phyloP scores from a whole-genome alignment of 176 grass and related monocot species.

The Eragrostis nindensis region DNA sequence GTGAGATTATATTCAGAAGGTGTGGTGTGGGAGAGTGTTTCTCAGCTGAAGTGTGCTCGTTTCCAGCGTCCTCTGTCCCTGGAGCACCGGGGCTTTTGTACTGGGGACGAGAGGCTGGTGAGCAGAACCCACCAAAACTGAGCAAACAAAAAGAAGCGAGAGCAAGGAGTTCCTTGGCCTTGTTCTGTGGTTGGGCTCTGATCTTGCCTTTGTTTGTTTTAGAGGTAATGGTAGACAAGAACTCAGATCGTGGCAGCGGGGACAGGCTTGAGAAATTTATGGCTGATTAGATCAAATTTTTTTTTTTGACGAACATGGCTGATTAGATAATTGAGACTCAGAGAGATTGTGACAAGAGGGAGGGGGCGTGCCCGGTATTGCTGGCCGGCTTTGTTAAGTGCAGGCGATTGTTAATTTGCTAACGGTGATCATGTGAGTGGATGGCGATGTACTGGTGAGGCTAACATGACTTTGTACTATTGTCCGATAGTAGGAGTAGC shows the following conservation, averaged over 20 bases:
- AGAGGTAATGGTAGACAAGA: constrained; percentile 39
- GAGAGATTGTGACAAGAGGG: constrained; percentile 18
- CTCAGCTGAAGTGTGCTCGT: constrained; percentile 13
- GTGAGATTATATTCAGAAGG: constrained; percentile 34
- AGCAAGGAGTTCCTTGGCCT: not conserved
- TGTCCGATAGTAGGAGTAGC: not conserved
- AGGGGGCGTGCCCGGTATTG: constrained; percentile 26
- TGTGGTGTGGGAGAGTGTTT: too few relatives aligned
- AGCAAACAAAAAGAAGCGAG: constrained; percentile 34
- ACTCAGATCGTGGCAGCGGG: constrained; percentile 36
- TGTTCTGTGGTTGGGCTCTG: constrained; percentile 23
- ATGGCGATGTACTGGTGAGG: constrained; percentile 30
- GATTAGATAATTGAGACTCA: constrained; percentile 25
- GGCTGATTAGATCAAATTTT: too few relatives aligned
- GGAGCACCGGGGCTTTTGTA: constrained; percentile 47
- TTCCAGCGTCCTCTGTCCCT: not conserved
- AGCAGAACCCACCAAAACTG: constrained; percentile 47
- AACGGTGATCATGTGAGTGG: not conserved
- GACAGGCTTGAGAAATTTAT: constrained; percentile 41
- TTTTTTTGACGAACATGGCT: too few relatives aligned
- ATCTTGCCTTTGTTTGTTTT: constrained; percentile 23
- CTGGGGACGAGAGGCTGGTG: constrained; percentile 16
- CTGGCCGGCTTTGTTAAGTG: not conserved
- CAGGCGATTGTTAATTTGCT: constrained; percentile 19
- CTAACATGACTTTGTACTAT: not conserved